Percentiles rank a stretch among this genome's conserved stretches.
These are phyloP conservation scores for Cornus florida DNA, from an alignment of 148 eudicot genomes.

Conservation along the genomic window DNA sequence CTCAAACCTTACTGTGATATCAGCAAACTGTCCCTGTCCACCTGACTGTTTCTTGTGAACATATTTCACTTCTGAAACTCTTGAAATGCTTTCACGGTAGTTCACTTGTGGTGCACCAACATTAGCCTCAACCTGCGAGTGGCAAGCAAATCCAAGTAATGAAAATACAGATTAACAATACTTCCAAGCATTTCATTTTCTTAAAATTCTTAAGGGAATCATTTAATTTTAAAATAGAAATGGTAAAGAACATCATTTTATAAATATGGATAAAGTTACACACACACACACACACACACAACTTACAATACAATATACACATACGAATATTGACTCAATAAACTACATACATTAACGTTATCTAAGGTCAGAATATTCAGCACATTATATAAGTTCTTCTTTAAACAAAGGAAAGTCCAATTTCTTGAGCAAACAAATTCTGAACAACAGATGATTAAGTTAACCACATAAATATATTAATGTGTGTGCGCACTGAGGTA, in stretches of 20 bases:
- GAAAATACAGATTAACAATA: slow-evolving; percentile 2
- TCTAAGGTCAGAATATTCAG: not conserved
- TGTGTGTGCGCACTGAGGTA: slow-evolving; percentile 7
- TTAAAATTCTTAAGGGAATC: not conserved
- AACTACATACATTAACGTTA: not conserved
- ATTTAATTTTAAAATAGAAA: not conserved
- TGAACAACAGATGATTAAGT: not conserved
- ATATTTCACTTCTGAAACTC: slow-evolving; percentile 64
- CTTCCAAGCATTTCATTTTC: not conserved
- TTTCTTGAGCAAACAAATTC: not conserved
- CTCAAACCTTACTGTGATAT: slow-evolving; percentile 79
- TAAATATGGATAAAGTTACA: not conserved
- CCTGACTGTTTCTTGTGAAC: slow-evolving; percentile 97
- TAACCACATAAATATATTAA: not conserved
- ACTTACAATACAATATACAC: not conserved
- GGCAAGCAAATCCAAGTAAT: slow-evolving; percentile 9
- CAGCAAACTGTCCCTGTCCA: slow-evolving; percentile 96
- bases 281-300: too few species aligned
- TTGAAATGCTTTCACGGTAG: slow-evolving; percentile 95
- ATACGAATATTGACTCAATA: not conserved
- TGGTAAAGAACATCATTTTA: not conserved
- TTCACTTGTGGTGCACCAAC: slow-evolving; percentile 99
- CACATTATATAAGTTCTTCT: not conserved
- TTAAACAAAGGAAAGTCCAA: not conserved
- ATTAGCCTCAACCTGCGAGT: slow-evolving; percentile 84